Conservation (phyloP, 192 early-diverging fungal species). For the Phlyctochytrium planicorne region DNA sequence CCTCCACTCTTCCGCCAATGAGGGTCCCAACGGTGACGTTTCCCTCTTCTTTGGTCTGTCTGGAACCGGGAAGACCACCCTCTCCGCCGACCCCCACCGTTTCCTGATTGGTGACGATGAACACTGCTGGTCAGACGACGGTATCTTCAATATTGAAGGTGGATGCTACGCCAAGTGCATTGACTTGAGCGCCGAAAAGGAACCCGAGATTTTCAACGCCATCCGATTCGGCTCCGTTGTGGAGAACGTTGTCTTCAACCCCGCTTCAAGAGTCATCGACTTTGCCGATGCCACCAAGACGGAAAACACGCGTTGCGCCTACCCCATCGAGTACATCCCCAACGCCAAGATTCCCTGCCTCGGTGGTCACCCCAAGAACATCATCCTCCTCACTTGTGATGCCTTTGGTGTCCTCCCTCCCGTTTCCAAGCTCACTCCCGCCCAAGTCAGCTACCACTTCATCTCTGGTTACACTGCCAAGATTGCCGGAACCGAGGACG, state of each 20-base stretch:
- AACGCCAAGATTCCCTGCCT: conserved; percentile 89
- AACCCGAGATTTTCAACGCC: conserved; percentile 94
- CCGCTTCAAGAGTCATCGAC: conserved; percentile 69
- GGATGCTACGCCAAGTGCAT: conserved; percentile 97
- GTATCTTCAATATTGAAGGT: conserved; percentile 97
- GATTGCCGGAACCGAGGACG: conserved; percentile 93
- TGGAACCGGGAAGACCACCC: conserved; percentile 94
- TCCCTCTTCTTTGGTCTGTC: conserved; percentile 96
- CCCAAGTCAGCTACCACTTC: conserved; percentile 94
- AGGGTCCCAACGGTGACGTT: conserved; percentile 80
- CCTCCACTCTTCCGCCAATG: conserved; percentile 89
- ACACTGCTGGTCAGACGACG: conserved; percentile 93
- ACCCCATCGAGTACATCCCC: conserved; percentile 90
- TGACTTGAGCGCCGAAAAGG: conserved; percentile 89
- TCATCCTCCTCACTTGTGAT: conserved; percentile 90
- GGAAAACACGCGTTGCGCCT: conserved; percentile 95
- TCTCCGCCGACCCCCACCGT: conserved; percentile 87
- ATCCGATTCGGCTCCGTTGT: conserved; percentile 88
- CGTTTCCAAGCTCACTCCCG: conserved; percentile 72
- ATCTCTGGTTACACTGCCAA: conserved; percentile 95
- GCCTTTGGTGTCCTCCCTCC: conserved; percentile 93
- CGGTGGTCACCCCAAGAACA: conserved; percentile 86
- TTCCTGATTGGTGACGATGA: conserved; percentile 95
- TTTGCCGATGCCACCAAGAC: conserved; percentile 76
- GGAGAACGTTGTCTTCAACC: conserved; percentile 86